phyloP scores from a whole-genome alignment of 306 rosid species.

The Leucaena leucocephala region DNA sequence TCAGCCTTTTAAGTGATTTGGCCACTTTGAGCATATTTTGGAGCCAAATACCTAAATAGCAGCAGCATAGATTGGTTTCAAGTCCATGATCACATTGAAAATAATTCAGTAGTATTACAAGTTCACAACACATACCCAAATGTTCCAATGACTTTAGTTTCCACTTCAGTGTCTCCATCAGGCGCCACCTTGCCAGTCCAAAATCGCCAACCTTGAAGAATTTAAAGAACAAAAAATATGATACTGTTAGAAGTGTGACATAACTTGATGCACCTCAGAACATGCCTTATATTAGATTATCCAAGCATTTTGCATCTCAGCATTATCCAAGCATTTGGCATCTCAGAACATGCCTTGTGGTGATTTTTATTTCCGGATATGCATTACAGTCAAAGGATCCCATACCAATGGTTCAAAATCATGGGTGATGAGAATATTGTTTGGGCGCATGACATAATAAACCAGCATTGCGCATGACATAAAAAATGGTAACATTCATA shows the following conservation, averaged over 20 bases:
- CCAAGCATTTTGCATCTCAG: too few species aligned
- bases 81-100: not conserved
- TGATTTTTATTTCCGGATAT: not conserved
- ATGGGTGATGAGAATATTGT: conserved; percentile 97
- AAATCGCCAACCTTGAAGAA: conserved; percentile 90
- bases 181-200: conserved; percentile 99
- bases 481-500: not conserved
- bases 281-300: not conserved
- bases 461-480: too few species aligned
- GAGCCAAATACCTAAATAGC: conserved; percentile 83
- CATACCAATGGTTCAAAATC: conserved; percentile 96
- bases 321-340: too few species aligned
- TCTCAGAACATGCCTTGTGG: not conserved
- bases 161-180: conserved; percentile 90
- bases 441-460: conserved; percentile 98
- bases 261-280: conserved; percentile 11
- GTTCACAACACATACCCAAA: conserved; percentile 65
- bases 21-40: conserved; percentile 98
- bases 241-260: not conserved
- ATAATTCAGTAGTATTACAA: conserved; percentile 2
- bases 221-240: conserved; percentile 8
- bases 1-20: conserved; percentile 98
- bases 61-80: conserved; percentile 33
- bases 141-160: conserved; percentile 96
- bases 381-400: not conserved